Evolutionary conservation across 208 protist species (phyloP), one percentile per base, ranked within the genome.

Genomic region (Tritrichomonas foetus): DNA sequence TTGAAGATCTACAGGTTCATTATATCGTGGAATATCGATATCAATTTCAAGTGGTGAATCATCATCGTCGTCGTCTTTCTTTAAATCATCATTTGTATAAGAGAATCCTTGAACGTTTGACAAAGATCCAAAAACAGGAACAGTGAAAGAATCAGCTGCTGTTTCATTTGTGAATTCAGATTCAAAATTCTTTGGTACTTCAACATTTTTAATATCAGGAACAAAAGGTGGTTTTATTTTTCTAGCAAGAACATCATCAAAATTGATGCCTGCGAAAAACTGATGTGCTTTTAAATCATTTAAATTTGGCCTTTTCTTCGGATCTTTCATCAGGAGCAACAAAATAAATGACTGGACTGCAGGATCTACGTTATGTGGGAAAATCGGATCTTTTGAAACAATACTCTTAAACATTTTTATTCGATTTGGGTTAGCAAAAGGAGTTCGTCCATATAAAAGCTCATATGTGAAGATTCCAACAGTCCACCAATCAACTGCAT

Each of bases 211-310:
- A 61, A 61, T 61, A 61, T 61, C 53, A 0, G 78, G 78, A 33
- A 89, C 47, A 50, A 89, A 89, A 25, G 47, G 27, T 53, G 78
- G 78, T 50, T 89, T 25, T 13, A 89, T 33, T 89, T 57, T 89
- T 16, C 25, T 3, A 33, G 5, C 13, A 36, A 89, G 27, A 20
- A 89, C 78, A 39, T 89, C 78, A 55, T 47, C 30, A 36, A 89
- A 89, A 39, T 89, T 89, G 16, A 89, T 16, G 20, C 47, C 41
- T 89, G 25, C 8, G 9, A 89, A 57, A 36, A 89, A 89, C 20
- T 57, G 27, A 1, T n/a, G 9, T 13, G 5, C 25, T 57, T 89
- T 44, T 8, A 89, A 2, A 39, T 89, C 41, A 0, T 89, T 89
- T 16, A 89, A 89, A 44, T 16, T 57, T n/a, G 47, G 14, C 36